Percentiles rank a stretch among this genome's conserved stretches.
These are phyloP conservation scores for Porcisia hertigi DNA, from an alignment of 208 protist genomes.

Conservation along the genomic window DNA sequence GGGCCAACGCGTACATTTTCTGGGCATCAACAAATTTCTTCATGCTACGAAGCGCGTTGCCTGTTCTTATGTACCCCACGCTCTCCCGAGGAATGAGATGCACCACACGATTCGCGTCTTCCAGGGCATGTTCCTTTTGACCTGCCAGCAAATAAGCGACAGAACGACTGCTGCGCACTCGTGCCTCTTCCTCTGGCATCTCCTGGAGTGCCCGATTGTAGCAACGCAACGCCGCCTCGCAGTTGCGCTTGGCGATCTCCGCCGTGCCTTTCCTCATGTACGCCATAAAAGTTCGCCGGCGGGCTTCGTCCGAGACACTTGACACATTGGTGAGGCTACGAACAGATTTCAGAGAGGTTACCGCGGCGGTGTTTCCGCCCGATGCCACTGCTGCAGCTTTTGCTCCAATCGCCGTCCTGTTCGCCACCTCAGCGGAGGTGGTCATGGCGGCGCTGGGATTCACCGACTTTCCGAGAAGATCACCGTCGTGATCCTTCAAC, in stretches of 20 bases:
- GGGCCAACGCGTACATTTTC: constrained; percentile 61
- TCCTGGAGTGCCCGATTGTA: constrained; percentile 71
- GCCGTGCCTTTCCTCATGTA: constrained; percentile 69
- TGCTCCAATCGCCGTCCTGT: constrained; percentile 3
- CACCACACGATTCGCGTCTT: constrained; percentile 70
- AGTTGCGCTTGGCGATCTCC: constrained; percentile 56
- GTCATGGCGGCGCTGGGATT: constrained; percentile 12
- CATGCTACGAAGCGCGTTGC: constrained; percentile 73
- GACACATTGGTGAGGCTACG: constrained; percentile 4
- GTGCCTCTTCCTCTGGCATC: constrained; percentile 58
- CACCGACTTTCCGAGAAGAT: constrained; percentile 24
- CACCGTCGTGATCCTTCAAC: constrained; percentile 25
- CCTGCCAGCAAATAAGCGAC: constrained; percentile 59
- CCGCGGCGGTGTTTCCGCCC: neutral
- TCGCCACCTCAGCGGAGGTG: constrained; percentile 1
- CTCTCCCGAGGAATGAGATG: constrained; percentile 47
- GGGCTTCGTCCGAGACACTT: constrained; percentile 14
- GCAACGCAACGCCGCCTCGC: constrained; percentile 56
- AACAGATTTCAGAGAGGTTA: constrained; percentile 2
- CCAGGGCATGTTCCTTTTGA: constrained; percentile 48
- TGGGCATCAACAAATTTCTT: constrained; percentile 70
- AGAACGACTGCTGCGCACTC: constrained; percentile 70
- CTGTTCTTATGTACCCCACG: constrained; percentile 77
- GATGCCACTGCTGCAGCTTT: neutral
- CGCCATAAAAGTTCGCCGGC: constrained; percentile 39